Evolutionary conservation across 768 basidiomycete genomes (phyloP).

Genomic region (Amylocystis lapponica): DNA sequence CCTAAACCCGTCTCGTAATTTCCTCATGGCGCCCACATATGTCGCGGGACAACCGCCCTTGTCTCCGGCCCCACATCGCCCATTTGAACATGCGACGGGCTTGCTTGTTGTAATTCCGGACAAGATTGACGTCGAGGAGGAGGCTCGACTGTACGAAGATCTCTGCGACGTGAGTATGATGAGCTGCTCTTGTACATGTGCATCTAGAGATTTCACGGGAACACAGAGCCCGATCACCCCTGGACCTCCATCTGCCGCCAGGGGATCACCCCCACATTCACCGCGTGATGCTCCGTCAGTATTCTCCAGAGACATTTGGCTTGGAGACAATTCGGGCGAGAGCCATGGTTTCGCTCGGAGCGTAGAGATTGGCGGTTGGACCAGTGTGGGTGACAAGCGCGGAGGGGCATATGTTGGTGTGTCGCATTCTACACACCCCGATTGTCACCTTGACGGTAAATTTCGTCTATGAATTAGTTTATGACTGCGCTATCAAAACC

Average conservation of each 20-base stretch:
- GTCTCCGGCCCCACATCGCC: slow-evolving; percentile 23
- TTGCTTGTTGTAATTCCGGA: slow-evolving; percentile 51
- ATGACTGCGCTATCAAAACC: slow-evolving; percentile 64
- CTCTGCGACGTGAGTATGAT: slow-evolving; percentile 39
- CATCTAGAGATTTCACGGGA: not conserved
- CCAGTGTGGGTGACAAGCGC: slow-evolving; percentile 59
- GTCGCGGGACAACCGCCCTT: not conserved
- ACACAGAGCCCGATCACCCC: not conserved
- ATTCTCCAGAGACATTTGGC: slow-evolving; percentile 66
- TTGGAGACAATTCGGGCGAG: slow-evolving; percentile 53
- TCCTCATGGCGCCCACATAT: not conserved
- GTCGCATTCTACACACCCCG: slow-evolving; percentile 13
- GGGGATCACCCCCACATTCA: slow-evolving; percentile 7
- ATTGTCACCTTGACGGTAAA: not conserved
- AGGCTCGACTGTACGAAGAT: slow-evolving; percentile 62
- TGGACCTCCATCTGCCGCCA: slow-evolving; percentile 5
- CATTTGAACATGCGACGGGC: slow-evolving; percentile 41
- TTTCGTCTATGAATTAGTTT: slow-evolving; percentile 35
- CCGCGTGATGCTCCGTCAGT: slow-evolving; percentile 38
- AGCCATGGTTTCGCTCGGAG: slow-evolving; percentile 55
- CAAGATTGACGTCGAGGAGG: slow-evolving; percentile 62
- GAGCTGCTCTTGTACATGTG: not conserved
- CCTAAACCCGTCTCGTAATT: too few relatives aligned
- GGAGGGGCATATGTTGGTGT: slow-evolving; percentile 64
- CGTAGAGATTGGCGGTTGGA: slow-evolving; percentile 66